Conservation (phyloP, 805 yeast genomes). For the Isabelozyma gotoi region DNA sequence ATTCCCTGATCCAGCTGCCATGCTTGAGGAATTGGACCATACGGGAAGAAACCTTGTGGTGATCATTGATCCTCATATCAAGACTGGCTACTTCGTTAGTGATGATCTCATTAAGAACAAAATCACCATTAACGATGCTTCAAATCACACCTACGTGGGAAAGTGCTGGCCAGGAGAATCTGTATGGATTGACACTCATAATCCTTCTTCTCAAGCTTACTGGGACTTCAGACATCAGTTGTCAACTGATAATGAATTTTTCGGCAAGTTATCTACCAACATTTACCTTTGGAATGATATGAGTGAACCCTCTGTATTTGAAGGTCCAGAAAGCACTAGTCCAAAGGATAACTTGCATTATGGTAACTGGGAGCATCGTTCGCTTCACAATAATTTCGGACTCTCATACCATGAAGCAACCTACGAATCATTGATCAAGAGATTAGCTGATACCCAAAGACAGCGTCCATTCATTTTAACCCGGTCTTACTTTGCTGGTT, state of each 20-base stretch:
- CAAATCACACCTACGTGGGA: constrained; percentile 62
- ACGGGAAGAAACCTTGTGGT: constrained; percentile 81
- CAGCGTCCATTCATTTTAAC: constrained; percentile 86
- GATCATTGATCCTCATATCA: constrained; percentile 90
- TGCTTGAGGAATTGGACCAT: constrained; percentile 63
- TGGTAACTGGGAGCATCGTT: constrained; percentile 87
- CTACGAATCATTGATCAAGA: constrained; percentile 55
- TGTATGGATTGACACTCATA: constrained; percentile 85
- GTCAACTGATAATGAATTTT: constrained; percentile 36
- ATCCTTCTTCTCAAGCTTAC: constrained; percentile 54
- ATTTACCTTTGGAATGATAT: constrained; percentile 94
- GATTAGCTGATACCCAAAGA: constrained; percentile 45
- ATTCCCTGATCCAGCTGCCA: constrained; percentile 72
- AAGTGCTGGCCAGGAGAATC: constrained; percentile 99
- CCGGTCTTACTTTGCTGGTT: constrained; percentile 84
- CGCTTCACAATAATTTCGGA: constrained; percentile 86
- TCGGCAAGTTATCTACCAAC: constrained; percentile 57
- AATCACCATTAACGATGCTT: constrained; percentile 47
- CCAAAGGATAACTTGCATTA: constrained; percentile 79
- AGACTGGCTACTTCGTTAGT: constrained; percentile 66
- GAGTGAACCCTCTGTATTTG: constrained; percentile 95
- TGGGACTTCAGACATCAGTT: constrained; percentile 60
- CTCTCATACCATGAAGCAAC: constrained; percentile 80
- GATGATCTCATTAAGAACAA: constrained; percentile 43
- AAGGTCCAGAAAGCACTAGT: constrained; percentile 91